Percentiles rank a stretch among this genome's conserved stretches.
phyloP scores from a whole-genome alignment of 2,329 filamentous ascomycete genomes.

The Neophaeococcomyces aloes region DNA sequence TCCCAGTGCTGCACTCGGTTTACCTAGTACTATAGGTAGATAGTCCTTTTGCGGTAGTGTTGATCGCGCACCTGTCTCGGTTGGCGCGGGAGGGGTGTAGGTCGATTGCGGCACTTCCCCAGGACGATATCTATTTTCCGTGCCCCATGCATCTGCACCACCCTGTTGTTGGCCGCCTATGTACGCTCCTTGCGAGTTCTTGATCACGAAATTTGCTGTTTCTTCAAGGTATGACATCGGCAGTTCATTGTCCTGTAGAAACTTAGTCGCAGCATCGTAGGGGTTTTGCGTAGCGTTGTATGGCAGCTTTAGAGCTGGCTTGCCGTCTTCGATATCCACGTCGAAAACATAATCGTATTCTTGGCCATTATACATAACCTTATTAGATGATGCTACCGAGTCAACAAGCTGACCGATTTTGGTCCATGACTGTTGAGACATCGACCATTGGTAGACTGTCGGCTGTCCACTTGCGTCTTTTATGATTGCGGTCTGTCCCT shows the following conservation, averaged over 20 bases:
- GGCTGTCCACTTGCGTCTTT: slow-evolving; percentile 69
- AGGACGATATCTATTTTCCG: slow-evolving; percentile 67
- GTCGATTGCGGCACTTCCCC: slow-evolving; percentile 46
- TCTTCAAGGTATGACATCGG: slow-evolving; percentile 81
- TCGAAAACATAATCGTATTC: slow-evolving; percentile 96
- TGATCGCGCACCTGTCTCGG: slow-evolving; percentile 5
- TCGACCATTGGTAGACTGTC: slow-evolving; percentile 81
- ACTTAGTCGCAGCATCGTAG: slow-evolving; percentile 83
- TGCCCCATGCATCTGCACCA: slow-evolving; percentile 63
- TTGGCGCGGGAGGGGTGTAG: slow-evolving; percentile 24
- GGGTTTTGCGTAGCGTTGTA: slow-evolving; percentile 89
- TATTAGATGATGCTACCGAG: slow-evolving; percentile 68
- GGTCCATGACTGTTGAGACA: slow-evolving; percentile 61
- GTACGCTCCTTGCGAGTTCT: slow-evolving; percentile 78
- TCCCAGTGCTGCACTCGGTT: slow-evolving; percentile 58
- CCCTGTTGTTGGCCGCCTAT: slow-evolving; percentile 53
- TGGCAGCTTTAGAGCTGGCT: slow-evolving; percentile 83
- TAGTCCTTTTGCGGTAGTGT: slow-evolving; percentile 66
- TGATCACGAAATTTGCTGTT: slow-evolving; percentile 82
- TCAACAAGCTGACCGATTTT: slow-evolving; percentile 92
- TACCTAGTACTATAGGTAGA: slow-evolving; percentile 64
- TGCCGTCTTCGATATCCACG: slow-evolving; percentile 89
- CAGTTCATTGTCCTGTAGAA: slow-evolving; percentile 78
- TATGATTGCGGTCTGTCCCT: slow-evolving; percentile 92
- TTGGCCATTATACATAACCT: slow-evolving; percentile 66